Evolutionary conservation across 2,329 filamentous ascomycete species (phyloP), one percentile per base, ranked within the genome.

Genomic region (Phaeosphaeriaceae sp.): DNA sequence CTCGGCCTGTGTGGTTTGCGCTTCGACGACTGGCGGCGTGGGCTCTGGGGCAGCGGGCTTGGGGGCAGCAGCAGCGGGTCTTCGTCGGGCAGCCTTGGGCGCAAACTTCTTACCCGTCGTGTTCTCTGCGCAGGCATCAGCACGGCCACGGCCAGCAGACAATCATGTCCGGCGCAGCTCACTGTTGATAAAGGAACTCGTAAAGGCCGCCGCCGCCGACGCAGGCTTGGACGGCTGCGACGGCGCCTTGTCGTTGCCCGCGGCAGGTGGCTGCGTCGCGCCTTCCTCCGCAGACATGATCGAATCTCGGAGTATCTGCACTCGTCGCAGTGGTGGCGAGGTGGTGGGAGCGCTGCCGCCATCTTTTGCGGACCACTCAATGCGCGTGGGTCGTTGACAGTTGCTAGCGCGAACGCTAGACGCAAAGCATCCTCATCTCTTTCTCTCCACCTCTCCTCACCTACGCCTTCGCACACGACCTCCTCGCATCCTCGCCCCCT

Each of bases 31-130:
- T 4, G 67, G 45, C 19, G 64, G 40, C n/a, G 59, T 50, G 19
- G 65, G 61, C 57, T 62, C 51, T 24, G 56, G 48, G 19, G 61
- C 53, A 51, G 50, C 13, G 41, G 54, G 13, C 13, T 52, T 56
- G 17, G 65, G 51, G 13, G 48, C 42, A 7, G 60, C 36, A 19
- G 67, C n/a, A 27, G 72, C 73, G 50, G 81, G 78, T 27, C 81
- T 75, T 51, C 81, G 78, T 42, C 76, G 75, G 27, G 77, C 74
- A 48, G 76, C 79, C 63, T 83, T 84, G 41, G 82, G 82, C 4
- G 79, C 80, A 57, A 82, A 79, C 66, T 80, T 81, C 66, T 80
- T 83, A 69, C 78, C 79, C 19, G 79, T 77, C 56, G 78, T 78
- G 60, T 79, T 78, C 75, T 76, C 70, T 72, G 48, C 1, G 24